These are phyloP conservation scores for Claviceps sp. DNA, from an alignment of 2,329 filamentous ascomycete species.

Conservation along the genomic window DNA sequence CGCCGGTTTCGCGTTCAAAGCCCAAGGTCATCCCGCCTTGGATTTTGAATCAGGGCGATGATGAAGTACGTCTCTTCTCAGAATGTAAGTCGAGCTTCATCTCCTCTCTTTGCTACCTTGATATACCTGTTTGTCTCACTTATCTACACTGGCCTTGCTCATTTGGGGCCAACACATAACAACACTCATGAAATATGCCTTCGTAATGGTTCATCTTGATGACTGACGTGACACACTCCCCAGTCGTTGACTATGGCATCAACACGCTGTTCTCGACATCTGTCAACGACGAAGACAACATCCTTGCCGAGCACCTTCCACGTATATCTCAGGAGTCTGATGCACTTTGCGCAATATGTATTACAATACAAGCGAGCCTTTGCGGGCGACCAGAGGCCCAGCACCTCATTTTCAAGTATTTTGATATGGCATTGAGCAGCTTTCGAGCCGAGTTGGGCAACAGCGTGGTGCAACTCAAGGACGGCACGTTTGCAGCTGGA, in stretches of 20 bases:
- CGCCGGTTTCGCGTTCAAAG: not conserved
- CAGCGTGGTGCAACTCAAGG: not conserved
- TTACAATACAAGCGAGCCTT: not conserved
- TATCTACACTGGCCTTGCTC: too few species aligned
- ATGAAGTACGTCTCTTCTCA: not conserved
- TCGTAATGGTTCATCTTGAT: too few species aligned
- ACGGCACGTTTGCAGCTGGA: conserved; percentile 1
- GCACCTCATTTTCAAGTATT: not conserved
- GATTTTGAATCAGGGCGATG: not conserved
- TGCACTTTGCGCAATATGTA: not conserved
- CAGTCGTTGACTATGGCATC: not conserved
- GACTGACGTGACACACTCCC: not conserved
- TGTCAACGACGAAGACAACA: conserved; percentile 2
- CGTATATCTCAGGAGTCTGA: not conserved
- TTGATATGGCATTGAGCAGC: not conserved
- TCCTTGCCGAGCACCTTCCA: not conserved
- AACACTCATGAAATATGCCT: too few species aligned
- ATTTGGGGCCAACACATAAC: too few species aligned
- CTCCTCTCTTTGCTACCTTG: not conserved
- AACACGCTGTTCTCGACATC: not conserved
- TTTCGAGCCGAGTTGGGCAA: conserved; percentile 1
- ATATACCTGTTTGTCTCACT: not conserved
- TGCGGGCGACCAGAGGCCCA: not conserved
- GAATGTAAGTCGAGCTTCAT: not conserved
- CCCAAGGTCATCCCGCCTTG: not conserved